Conservation (phyloP, 2,329 filamentous ascomycete species). For the Nemania bipapillata region DNA sequence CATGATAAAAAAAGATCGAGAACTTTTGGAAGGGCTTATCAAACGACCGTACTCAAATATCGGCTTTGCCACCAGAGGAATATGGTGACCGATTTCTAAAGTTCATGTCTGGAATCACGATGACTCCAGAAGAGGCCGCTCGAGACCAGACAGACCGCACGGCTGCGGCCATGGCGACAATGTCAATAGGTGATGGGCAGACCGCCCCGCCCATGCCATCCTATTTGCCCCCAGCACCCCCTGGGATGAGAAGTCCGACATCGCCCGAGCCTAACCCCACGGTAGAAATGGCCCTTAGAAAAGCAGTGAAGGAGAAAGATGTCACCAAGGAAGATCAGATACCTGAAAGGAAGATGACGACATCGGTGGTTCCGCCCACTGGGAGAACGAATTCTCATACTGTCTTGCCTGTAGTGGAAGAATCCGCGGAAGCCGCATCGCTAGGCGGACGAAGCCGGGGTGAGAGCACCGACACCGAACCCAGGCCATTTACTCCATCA, state of each 20-base stretch:
- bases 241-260: constrained; percentile 48
- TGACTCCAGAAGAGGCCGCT: constrained; percentile 84
- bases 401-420: constrained; percentile 84
- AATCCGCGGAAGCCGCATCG: constrained; percentile 81
- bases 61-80: constrained; percentile 85
- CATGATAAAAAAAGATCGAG: constrained; percentile 91
- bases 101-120: constrained; percentile 90
- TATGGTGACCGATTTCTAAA: constrained; percentile 95
- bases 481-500: constrained; percentile 52
- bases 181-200: constrained; percentile 41
- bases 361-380: constrained; percentile 40
- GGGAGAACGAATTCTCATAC: constrained; percentile 49
- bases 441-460: constrained; percentile 68
- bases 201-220: constrained; percentile 44
- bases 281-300: constrained; percentile 48
- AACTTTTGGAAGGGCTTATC: constrained; percentile 96
- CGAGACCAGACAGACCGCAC: constrained; percentile 71
- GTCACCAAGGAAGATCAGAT: constrained; percentile 49
- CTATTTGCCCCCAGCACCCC: constrained; percentile 50
- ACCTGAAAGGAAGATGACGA: constrained; percentile 50
- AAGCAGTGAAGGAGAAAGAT: constrained; percentile 48
- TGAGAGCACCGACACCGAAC: constrained; percentile 52
- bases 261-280: constrained; percentile 50
- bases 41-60: constrained; percentile 85
- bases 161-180: constrained; percentile 58